These are phyloP conservation scores for Tagetes patula DNA, from an alignment of 129 eudicot genomes.

Conservation along the genomic window DNA sequence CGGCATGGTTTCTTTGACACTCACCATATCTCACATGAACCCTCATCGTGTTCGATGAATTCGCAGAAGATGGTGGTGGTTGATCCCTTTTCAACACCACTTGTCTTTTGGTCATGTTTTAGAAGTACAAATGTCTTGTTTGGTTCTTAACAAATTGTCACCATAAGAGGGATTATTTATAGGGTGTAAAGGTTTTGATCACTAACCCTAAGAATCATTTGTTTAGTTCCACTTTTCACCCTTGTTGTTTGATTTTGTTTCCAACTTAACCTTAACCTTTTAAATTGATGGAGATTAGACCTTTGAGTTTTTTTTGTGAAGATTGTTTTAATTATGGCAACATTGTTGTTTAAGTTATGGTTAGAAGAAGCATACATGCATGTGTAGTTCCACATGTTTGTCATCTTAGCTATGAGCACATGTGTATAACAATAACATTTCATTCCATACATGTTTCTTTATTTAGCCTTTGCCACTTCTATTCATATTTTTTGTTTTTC, in stretches of 20 bases:
- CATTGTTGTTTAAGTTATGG: conserved; percentile 26
- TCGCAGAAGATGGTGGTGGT: conserved; percentile 21
- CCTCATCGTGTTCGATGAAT: conserved; percentile 50
- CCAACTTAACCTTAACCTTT: conserved; percentile 25
- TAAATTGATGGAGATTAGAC: conserved; percentile 10
- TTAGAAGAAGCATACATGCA: conserved; percentile 28
- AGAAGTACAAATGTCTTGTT: conserved; percentile 18
- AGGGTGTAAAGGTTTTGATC: conserved; percentile 31
- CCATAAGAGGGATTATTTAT: conserved; percentile 63
- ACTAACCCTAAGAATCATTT: conserved; percentile 34
- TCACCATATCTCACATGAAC: conserved; percentile 65
- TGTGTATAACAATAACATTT: background rate
- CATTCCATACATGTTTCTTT: background rate
- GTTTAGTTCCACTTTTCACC: conserved; percentile 35
- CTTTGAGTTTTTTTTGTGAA: background rate
- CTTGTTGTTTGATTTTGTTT: conserved; percentile 27
- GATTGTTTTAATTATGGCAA: conserved; percentile 12
- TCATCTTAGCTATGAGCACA: conserved; percentile 26
- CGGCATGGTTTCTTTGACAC: conserved; percentile 89
- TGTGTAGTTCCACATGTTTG: conserved; percentile 36
- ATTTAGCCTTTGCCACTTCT: background rate
- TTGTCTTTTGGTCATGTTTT: conserved; percentile 48
- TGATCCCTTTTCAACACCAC: conserved; percentile 53
- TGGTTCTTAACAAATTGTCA: conserved; percentile 41
- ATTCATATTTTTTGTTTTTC: background rate